Evolutionary conservation across 2,329 filamentous ascomycete genomes (phyloP).

Genomic region (Ophiostoma sp.): DNA sequence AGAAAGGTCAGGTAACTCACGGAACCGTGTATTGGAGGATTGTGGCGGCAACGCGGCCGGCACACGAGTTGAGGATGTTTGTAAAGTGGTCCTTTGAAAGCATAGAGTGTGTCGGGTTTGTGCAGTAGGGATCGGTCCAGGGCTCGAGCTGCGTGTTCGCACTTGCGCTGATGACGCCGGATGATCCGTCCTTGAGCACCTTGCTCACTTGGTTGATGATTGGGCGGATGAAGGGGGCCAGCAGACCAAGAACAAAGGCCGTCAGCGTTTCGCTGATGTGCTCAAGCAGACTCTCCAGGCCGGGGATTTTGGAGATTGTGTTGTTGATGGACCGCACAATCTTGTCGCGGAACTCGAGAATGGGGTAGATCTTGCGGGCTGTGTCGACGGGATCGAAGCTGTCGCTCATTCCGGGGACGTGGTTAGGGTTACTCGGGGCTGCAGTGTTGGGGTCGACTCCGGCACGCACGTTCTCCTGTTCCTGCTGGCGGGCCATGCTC

Average conservation of each 20-base stretch:
- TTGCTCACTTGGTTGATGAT: conserved; percentile 85
- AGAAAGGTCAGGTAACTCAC: conserved; percentile 37
- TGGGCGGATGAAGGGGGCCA: conserved; percentile 86
- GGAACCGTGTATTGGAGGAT: conserved; percentile 85
- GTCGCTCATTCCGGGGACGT: conserved; percentile 68
- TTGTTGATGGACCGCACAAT: conserved; percentile 82
- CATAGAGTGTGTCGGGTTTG: conserved; percentile 76
- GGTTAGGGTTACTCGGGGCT: conserved; percentile 43
- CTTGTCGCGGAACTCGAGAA: conserved; percentile 87
- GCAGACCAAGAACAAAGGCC: conserved; percentile 80
- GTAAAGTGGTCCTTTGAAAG: conserved; percentile 81
- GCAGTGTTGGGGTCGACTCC: conserved; percentile 28
- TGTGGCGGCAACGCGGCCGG: conserved; percentile 65
- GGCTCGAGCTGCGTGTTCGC: conserved; percentile 71
- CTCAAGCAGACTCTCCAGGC: conserved; percentile 82
- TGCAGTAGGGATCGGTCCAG: conserved; percentile 69
- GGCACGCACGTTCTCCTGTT: conserved; percentile 48
- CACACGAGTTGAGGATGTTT: conserved; percentile 70
- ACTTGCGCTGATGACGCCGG: conserved; percentile 61
- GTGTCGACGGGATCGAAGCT: conserved; percentile 74
- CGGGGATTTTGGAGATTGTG: conserved; percentile 86
- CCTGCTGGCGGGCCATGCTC: conserved; percentile 56
- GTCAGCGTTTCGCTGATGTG: conserved; percentile 91
- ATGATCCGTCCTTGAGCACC: conserved; percentile 78
- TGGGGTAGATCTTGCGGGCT: conserved; percentile 82